Conservation (phyloP, 1,284 basidiomycete species). For the Vanrija humicola region DNA sequence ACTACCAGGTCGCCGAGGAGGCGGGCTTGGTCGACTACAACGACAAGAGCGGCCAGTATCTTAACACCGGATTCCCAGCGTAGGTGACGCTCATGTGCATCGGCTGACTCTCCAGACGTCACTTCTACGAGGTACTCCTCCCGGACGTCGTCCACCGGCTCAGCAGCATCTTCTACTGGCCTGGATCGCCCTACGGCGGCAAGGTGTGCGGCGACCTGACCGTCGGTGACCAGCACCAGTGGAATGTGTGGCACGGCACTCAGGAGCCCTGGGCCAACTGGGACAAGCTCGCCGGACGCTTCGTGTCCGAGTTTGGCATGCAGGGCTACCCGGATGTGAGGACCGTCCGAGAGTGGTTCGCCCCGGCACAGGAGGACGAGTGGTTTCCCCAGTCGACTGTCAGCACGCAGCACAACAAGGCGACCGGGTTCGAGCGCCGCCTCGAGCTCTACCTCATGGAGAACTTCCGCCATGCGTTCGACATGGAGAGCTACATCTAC, state of each 20-base stretch:
- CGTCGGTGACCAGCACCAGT: conserved; percentile 81
- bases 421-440: conserved; percentile 73
- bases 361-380: conserved; percentile 51
- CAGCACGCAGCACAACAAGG: conserved; percentile 82
- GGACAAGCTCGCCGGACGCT: conserved; percentile 76
- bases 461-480: conserved; percentile 78
- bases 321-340: conserved; percentile 72
- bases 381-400: conserved; percentile 80
- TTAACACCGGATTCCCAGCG: conserved; percentile 76
- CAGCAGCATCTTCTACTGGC: conserved; percentile 72
- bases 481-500: conserved; percentile 78
- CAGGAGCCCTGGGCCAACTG: conserved; percentile 88
- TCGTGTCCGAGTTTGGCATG: conserved; percentile 61
- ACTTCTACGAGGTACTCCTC: conserved; percentile 79
- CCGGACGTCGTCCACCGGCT: conserved; percentile 65
- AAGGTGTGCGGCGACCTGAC: conserved; percentile 68
- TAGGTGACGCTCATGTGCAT: conserved; percentile 14
- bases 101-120: conserved; percentile 49
- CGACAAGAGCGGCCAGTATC: conserved; percentile 73
- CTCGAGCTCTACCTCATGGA: conserved; percentile 85
- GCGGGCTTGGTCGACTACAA: conserved; percentile 71
- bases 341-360: conserved; percentile 72
- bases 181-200: conserved; percentile 79
- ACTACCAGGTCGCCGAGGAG: conserved; percentile 66
- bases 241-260: conserved; percentile 83